Percentiles rank a stretch among this genome's conserved stretches.
Evolutionary conservation across 2,329 filamentous ascomycete species (phyloP).

Genomic region (Sporothrix protearum): DNA sequence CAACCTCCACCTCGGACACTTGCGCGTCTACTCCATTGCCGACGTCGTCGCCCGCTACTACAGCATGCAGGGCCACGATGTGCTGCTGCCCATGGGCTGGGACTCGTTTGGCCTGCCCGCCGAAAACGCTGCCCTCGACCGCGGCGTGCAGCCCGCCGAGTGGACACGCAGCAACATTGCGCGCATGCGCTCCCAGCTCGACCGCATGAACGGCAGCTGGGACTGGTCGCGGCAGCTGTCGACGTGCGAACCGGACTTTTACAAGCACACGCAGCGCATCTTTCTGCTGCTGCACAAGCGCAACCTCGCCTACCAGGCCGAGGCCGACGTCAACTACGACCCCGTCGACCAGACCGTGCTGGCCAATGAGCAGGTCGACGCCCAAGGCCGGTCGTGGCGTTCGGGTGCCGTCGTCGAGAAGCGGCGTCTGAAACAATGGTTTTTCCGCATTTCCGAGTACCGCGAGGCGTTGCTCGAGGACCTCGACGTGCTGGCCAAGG

Average conservation of each 20-base stretch:
- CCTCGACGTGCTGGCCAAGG: conserved; percentile 60
- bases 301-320: conserved; percentile 76
- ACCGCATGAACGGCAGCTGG: conserved; percentile 75
- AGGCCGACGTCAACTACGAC: conserved; percentile 86
- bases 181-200: conserved; percentile 79
- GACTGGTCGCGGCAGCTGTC: conserved; percentile 79
- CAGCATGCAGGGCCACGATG: conserved; percentile 67
- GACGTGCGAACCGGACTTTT: conserved; percentile 81
- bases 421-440: conserved; percentile 80
- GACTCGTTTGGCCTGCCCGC: conserved; percentile 88
- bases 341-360: conserved; percentile 85
- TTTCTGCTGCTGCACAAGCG: conserved; percentile 73
- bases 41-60: conserved; percentile 78
- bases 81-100: conserved; percentile 90
- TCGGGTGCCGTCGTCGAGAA: conserved; percentile 83
- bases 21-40: conserved; percentile 86
- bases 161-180: conserved; percentile 81
- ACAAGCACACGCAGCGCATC: conserved; percentile 83
- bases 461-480: conserved; percentile 69
- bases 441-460: conserved; percentile 77
- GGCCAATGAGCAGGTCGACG: conserved; percentile 90
- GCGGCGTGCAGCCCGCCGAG: conserved; percentile 68
- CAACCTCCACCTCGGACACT: conserved; percentile 78
- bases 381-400: conserved; percentile 79
- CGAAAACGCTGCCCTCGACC: conserved; percentile 85